phyloP scores from a whole-genome alignment of 2,329 filamentous ascomycete species.

The Aspergillus texensis region DNA sequence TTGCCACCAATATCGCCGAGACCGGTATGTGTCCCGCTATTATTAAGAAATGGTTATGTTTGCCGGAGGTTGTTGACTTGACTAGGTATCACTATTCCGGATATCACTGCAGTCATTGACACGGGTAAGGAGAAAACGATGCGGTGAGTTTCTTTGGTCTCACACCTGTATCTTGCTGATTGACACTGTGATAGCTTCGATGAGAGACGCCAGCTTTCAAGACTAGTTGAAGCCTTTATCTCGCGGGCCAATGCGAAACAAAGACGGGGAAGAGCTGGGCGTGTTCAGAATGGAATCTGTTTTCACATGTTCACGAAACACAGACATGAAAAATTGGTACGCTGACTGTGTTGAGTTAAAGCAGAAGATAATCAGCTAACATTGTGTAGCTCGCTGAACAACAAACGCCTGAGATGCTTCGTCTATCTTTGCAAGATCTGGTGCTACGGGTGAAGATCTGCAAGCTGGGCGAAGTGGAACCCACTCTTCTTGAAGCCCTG shows the following conservation, averaged over 20 bases:
- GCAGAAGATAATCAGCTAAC: constrained; percentile 17
- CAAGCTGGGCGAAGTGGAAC: constrained; percentile 89
- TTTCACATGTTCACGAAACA: constrained; percentile 95
- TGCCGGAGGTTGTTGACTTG: constrained; percentile 9
- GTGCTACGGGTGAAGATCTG: constrained; percentile 97
- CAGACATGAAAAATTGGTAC: constrained; percentile 72
- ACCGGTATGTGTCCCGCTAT: constrained; percentile 62
- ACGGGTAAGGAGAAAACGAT: constrained; percentile 97
- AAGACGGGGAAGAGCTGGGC: constrained; percentile 86
- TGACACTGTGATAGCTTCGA: constrained; percentile 67
- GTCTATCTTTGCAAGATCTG: constrained; percentile 89
- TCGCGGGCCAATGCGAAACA: constrained; percentile 95
- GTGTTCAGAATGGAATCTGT: constrained; percentile 92
- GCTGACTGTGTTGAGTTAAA: constrained; percentile 4
- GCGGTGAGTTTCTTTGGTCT: constrained; percentile 45
- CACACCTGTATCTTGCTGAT: constrained; percentile 12
- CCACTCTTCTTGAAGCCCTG: constrained; percentile 82
- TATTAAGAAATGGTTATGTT: not conserved
- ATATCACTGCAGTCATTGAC: constrained; percentile 95
- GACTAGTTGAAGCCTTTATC: constrained; percentile 91
- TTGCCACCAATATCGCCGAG: constrained; percentile 97
- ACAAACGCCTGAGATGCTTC: constrained; percentile 94
- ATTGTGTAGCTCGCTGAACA: constrained; percentile 73
- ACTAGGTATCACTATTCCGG: constrained; percentile 82
- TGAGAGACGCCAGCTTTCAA: constrained; percentile 85